Conservation (phyloP, 345 rosid species). For the Raphanus raphanistrum region DNA sequence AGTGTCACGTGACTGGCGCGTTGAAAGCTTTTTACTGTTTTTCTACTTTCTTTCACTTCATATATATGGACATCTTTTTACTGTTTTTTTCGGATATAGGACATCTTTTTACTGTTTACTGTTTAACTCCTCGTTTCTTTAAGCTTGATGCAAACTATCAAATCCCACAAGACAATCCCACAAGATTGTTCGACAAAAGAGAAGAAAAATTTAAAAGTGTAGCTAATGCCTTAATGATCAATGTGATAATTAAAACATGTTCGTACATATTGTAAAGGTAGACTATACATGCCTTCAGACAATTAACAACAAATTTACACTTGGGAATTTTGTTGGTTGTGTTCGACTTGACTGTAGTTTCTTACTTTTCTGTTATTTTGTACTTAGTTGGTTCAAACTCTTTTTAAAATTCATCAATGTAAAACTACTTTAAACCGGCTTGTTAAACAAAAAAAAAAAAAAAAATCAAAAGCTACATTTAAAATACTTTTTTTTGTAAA, state of each 20-base stretch:
- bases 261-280: background rate
- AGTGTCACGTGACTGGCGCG: slow-evolving; percentile 39
- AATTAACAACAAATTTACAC: too few species aligned
- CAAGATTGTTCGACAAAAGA: background rate
- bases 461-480: background rate
- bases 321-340: too few species aligned
- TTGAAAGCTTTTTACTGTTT: background rate
- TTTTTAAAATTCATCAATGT: background rate
- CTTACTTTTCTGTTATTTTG: background rate
- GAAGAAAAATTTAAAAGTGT: background rate
- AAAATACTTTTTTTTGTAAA: background rate
- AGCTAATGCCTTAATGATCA: background rate
- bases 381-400: background rate
- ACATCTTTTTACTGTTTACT: background rate
- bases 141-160: slow-evolving; percentile 16
- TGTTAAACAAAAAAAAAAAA: background rate
- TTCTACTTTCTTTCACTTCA: background rate
- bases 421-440: background rate
- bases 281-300: too few species aligned
- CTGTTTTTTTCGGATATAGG: background rate
- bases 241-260: background rate
- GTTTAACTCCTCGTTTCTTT: background rate
- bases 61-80: background rate
- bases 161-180: background rate
- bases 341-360: too few species aligned